phyloP scores from a whole-genome alignment of 179 eudicot species.

The Silene noctiflora region DNA sequence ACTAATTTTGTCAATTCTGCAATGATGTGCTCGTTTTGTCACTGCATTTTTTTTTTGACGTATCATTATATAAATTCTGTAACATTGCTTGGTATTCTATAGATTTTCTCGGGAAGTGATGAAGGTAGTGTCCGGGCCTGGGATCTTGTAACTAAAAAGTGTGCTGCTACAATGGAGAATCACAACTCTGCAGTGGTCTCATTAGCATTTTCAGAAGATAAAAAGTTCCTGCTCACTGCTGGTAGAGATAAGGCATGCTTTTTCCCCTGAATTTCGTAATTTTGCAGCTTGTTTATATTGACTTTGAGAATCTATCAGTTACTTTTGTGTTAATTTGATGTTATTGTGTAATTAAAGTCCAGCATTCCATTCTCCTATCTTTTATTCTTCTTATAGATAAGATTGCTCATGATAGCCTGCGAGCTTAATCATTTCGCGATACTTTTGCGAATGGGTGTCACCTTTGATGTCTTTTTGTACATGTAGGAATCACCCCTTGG shows the following conservation, averaged over 20 bases:
- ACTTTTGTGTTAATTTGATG: not conserved
- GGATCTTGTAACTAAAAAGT: constrained; percentile 81
- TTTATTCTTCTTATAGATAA: no score
- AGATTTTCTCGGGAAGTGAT: constrained; percentile 91
- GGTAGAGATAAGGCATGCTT: constrained; percentile 86
- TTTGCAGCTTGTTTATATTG: not conserved
- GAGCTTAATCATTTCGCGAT: no score
- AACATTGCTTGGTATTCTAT: constrained; percentile 13
- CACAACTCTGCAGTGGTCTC: constrained; percentile 89
- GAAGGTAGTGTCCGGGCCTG: constrained; percentile 78
- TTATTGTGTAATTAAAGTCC: not conserved
- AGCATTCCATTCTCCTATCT: not conserved
- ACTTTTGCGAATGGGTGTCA: no score
- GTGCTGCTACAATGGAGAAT: constrained; percentile 64
- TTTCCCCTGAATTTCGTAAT: not conserved
- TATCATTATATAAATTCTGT: not conserved
- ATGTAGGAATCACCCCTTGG: no score
- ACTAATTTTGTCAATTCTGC: not conserved
- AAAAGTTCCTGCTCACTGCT: constrained; percentile 68
- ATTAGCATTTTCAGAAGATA: constrained; percentile 75
- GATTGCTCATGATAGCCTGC: no score
- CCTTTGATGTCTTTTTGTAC: no score
- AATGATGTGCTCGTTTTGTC: not conserved
- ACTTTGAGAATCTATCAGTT: not conserved
- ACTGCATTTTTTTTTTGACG: not conserved